Base-by-base conservation (phyloP, 495 filamentous ascomycete species). In the Xylaria palmicola region DNA sequence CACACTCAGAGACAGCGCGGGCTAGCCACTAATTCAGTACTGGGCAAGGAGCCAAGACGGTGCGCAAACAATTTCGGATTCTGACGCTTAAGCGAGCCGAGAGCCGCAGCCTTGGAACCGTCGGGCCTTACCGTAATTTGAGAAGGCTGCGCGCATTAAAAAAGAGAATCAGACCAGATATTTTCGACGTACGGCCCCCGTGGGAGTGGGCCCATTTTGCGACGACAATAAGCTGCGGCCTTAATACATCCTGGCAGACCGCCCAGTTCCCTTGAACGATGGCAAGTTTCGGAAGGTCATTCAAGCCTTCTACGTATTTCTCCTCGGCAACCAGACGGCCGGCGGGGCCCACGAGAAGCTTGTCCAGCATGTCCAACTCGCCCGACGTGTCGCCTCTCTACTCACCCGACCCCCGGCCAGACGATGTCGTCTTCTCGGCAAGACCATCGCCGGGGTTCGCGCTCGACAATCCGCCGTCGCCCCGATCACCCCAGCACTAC, bases 291-390 rank as follows among this genome's bases (percentile, higher is more conserved):
- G 68, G 72, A 55, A 72, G 74, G 58, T 73, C 75, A 30, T 71
- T 76, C 59, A 71, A 72, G 57, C 68, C 72, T n/a, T 64, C 68
- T 63, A 72, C 69, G 49, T 74, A 72, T 64, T 50, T 76, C 43
- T 68, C 73, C 34, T 67, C 72, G 13, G 64, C 68, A 57, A 63
- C 71, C 48, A 69, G 65, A 64, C 65, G 70, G 40, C 73, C 68
- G 13, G 60, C 62, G 37, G 68, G 67, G 19, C 72, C 69, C 22
- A 61, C 62, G 29, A 65, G 72, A 57, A 73, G 52, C 8, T n/a
- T 61, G 17, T 61, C 59, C 39, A 61, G 39, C 24, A 64, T 63
- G 50, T 77, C 76, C 24, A 75, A 62, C 62, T 76, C 76, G 12
- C 74, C 75, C 8, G 74, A 72, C 49, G 60, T 51, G 9, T 72